Evolutionary conservation across 257 asterid genomes (phyloP).

Genomic region (Orobanche coerulescens): DNA sequence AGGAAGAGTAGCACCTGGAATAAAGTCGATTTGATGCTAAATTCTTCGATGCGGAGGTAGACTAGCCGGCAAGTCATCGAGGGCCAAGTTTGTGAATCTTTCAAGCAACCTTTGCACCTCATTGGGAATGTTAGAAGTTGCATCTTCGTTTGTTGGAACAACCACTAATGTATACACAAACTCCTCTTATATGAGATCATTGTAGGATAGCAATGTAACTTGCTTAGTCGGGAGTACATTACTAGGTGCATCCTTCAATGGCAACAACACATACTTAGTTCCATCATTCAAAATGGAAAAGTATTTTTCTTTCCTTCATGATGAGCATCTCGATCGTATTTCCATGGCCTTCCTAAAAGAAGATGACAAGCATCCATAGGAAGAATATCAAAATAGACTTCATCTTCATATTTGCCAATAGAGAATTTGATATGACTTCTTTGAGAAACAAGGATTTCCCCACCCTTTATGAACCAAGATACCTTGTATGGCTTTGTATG

Average conservation of each 20-base stretch:
- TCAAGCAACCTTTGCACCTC: background rate
- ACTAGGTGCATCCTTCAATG: background rate
- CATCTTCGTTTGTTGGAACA: background rate
- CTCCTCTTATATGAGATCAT: background rate
- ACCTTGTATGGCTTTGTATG: background rate
- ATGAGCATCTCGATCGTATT: background rate
- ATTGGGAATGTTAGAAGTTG: background rate
- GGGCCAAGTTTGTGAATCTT: background rate
- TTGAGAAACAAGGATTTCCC: background rate
- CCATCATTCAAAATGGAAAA: background rate
- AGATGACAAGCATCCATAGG: background rate
- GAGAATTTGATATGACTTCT: background rate
- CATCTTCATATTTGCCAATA: background rate
- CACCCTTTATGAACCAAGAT: background rate
- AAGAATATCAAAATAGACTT: background rate
- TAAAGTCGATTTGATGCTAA: background rate
- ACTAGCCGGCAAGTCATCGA: background rate
- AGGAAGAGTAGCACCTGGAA: background rate
- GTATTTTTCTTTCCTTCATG: background rate
- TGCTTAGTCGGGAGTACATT: background rate
- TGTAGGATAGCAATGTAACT: background rate
- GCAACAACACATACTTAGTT: background rate
- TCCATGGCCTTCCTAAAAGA: conserved; percentile 1
- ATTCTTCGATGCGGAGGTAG: background rate
- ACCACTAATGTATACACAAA: background rate